Evolutionary conservation across 257 asterid genomes (phyloP), one percentile per base, ranked within the genome.

Genomic region (Ilex aquifolium): DNA sequence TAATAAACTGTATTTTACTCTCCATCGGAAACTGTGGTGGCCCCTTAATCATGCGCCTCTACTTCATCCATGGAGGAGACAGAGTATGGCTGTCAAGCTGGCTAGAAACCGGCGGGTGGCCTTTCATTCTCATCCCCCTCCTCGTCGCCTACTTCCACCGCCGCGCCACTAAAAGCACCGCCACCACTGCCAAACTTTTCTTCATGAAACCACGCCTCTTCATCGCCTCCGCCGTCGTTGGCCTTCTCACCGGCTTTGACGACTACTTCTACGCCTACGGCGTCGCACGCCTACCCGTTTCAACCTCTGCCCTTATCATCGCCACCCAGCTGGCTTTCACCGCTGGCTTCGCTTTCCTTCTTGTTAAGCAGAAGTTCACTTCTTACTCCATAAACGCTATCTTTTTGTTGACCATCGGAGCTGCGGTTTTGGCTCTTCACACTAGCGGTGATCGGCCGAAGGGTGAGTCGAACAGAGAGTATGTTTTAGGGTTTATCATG

Each of bases 371-470:
- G 27, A 21, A 57, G 31, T 71, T 76, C 40, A 67, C 71, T 0
- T 31, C 64, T 0, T 76, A 60, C 39, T 70, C 80, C 6, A 52
- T 65, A 7, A 71, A 71, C 12, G 73, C 74, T 0, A 48, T 71
- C 3, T 65, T 71, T 13, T 40, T 71, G 48, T 8, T 76, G 51
- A 76, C 73, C 8, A 16, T 36, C 11, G 87, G 78, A 7, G 82
- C 87, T 46, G 78, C 64, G 62, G 68, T 78, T 1, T 32, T 81
- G 30, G 83, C 77, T 55, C 69, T 78, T 5, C 87, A 73, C 70
- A 14, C 80, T n/a, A 59, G 32, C 59, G 72, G 83, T 7, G 82
- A 81, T 57, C 21, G 73, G 67, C 83, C 84, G 36, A 56, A n/a
- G 56, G 87, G 82, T 21, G 87, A 75, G 71, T 17, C 74, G 69